phyloP scores from a whole-genome alignment of 306 rosid genomes.

The Nissolia schottii region DNA sequence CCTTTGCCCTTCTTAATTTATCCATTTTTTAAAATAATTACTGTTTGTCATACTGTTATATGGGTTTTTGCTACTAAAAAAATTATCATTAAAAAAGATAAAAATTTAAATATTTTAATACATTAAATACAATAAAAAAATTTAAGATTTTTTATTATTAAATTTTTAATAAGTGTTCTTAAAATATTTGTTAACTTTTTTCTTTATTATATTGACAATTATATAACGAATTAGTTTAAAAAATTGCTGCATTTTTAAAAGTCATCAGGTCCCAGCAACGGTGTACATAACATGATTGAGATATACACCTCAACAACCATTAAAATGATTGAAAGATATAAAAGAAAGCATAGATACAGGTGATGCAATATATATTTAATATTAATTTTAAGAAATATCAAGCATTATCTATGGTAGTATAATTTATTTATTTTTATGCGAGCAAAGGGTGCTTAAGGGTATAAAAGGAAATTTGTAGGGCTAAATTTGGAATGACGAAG shows the following conservation, averaged over 20 bases:
- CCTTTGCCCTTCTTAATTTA: no score
- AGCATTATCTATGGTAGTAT: not conserved
- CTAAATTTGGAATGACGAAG: not conserved
- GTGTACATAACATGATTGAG: constrained; percentile 15
- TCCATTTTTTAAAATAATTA: no score
- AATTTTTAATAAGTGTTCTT: no score
- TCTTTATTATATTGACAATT: not conserved
- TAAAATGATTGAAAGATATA: not conserved
- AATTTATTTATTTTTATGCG: not conserved
- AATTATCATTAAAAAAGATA: no score
- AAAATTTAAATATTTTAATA: no score
- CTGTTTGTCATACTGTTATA: not conserved
- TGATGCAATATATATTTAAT: not conserved
- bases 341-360: not conserved
- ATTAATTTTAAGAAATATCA: no score
- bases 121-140: no score
- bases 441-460: not conserved
- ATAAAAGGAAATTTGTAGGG: not conserved
- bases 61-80: no score
- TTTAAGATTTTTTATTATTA: no score
- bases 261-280: constrained; percentile 5
- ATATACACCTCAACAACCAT: constrained; percentile 12
- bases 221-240: constrained; percentile 3
- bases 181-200: no score
- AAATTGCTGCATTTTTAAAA: not conserved